Percentiles rank a stretch among this genome's conserved stretches.
Evolutionary conservation across 176 grass and related monocot genomes (phyloP).

Genomic region (Musa beccarii): DNA sequence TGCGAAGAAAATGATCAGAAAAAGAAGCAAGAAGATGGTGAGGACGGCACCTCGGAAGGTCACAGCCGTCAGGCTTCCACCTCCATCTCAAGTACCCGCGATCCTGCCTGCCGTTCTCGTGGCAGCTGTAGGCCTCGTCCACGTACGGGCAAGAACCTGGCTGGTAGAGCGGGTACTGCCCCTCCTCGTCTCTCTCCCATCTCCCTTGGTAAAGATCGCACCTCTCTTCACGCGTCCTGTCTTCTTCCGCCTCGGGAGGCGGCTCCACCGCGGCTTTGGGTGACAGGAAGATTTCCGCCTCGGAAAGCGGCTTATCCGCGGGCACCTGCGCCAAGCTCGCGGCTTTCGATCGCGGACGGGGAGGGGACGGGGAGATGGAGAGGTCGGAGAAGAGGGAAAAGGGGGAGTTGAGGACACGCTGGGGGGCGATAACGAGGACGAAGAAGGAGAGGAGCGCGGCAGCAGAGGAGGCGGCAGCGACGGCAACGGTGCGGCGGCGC

Average conservation of each 20-base stretch:
- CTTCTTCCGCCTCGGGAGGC: background rate
- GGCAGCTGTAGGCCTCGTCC: constrained; percentile 82
- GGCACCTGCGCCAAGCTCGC: background rate
- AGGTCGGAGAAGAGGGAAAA: constrained; percentile 28
- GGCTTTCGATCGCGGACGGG: background rate
- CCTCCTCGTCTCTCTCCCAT: constrained; percentile 57
- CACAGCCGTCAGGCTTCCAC: constrained; percentile 63
- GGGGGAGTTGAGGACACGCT: constrained; percentile 4
- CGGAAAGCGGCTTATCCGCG: background rate
- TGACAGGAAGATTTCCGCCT: background rate
- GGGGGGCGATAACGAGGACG: constrained; percentile 24
- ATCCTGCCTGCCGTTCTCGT: constrained; percentile 58
- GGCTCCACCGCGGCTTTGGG: background rate
- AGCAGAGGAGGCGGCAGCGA: background rate
- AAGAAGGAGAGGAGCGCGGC: constrained; percentile 38
- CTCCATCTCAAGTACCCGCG: constrained; percentile 61
- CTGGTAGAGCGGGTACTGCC: constrained; percentile 48
- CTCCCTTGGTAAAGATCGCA: constrained; percentile 77
- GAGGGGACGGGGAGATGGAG: constrained; percentile 3
- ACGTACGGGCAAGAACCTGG: constrained; percentile 76
- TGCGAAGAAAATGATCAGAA: constrained; percentile 2
- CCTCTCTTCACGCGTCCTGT: background rate
- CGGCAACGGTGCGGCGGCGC: background rate
- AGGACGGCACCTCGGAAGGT: constrained; percentile 46
- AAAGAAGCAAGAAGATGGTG: background rate